Evolutionary conservation across 441 rosid genomes (phyloP), one percentile per base, ranked within the genome.

Genomic region (Adansonia rubrostipa): DNA sequence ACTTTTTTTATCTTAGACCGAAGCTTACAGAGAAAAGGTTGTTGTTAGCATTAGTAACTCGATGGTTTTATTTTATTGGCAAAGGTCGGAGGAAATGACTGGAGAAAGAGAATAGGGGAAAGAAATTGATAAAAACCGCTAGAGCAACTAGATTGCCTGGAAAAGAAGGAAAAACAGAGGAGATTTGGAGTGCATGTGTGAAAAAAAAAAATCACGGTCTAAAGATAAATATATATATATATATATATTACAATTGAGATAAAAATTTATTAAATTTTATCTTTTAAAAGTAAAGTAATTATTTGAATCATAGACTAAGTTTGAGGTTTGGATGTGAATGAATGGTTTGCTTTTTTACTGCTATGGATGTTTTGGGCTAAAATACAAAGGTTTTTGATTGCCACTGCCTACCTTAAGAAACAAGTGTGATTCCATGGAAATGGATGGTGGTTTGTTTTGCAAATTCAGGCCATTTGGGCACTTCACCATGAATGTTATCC

Each of bases 121-220:
- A 19, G 36, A 47, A 20, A 68, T 45, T 58, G 51, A 58, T 78
- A 76, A 81, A 83, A 81, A 74, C 79, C 79, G 79, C 82, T 82
- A 58, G 79, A 89, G 79, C 94, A 81, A 91, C 88, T 76, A 80
- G 89, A 71, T 93, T 88, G 96, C 97, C 90, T 93, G 80, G 14
- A 81, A 84, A 84, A 66, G 74, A 83, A 88, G 97, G 72, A 86
- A 88, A 83, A 83, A 80, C 68, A 80, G 82, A 71, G 75, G 79
- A 42, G 82, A 80, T 74, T 74, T 77, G 45, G 83, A 82, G 79
- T 84, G 81, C 87, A 80, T 74, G 76, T 75, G 73, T 83, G 81
- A 79, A 62, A 68, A 73, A 79, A 83, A 75, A 61, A 60, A n/a
- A n/a, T n/a, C n/a, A n/a, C n/a, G n/a, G n/a, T n/a, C n/a, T n/a